Percentiles rank a stretch among this genome's conserved stretches.
Evolutionary conservation across 2,329 filamentous ascomycete genomes (phyloP).

Genomic region (Aspergillus sp.): DNA sequence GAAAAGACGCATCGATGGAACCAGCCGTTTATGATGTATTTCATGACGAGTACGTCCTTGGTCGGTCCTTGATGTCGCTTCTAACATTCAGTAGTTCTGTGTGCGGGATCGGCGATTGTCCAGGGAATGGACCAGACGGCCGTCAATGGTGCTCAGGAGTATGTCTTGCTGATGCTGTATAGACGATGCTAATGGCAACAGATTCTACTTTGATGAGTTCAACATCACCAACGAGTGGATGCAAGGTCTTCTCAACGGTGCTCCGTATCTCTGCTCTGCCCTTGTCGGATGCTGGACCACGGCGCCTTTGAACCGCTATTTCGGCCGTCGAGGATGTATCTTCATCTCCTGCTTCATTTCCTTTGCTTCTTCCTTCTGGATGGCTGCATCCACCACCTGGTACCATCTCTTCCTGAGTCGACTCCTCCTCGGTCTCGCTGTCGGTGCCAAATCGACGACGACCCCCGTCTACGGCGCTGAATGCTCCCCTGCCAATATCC

Average conservation of each 20-base stretch:
- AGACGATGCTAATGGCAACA: not conserved
- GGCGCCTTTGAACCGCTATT: constrained; percentile 41
- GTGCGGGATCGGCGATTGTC: constrained; percentile 41
- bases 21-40: constrained; percentile 47
- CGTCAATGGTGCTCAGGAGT: constrained; percentile 42
- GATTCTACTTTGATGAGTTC: constrained; percentile 21
- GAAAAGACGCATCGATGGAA: constrained; percentile 49
- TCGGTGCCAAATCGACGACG: constrained; percentile 41
- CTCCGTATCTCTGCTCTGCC: constrained; percentile 42
- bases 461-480: constrained; percentile 47
- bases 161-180: too few relatives aligned
- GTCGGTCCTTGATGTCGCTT: not conserved
- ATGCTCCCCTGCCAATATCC: constrained; percentile 44
- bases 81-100: not conserved
- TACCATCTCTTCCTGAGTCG: constrained; percentile 38
- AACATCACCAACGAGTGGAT: constrained; percentile 8
- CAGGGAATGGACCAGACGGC: constrained; percentile 51
- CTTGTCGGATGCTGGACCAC: constrained; percentile 46
- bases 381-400: constrained; percentile 40
- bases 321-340: constrained; percentile 44
- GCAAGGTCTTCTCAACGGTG: constrained; percentile 39
- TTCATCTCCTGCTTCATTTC: constrained; percentile 40
- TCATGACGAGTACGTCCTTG: constrained; percentile 31
- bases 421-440: constrained; percentile 39
- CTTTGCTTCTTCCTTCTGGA: constrained; percentile 38